These are phyloP conservation scores for Citrullus colocynthis DNA, from an alignment of 306 rosid genomes.

Conservation along the genomic window DNA sequence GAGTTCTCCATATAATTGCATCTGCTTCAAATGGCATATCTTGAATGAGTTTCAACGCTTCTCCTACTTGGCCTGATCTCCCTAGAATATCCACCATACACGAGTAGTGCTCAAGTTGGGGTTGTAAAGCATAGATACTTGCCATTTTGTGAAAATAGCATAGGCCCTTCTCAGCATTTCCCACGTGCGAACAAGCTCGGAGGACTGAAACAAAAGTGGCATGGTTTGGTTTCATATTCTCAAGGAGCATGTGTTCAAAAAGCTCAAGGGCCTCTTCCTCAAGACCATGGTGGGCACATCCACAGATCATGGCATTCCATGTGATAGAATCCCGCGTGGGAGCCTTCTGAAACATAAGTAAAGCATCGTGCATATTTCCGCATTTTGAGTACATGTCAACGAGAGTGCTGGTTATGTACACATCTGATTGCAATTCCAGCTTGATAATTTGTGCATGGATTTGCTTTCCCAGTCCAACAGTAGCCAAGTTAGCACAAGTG, in stretches of 20 bases:
- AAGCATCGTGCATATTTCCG: constrained; percentile 66
- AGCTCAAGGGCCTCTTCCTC: constrained; percentile 61
- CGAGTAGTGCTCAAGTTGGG: constrained; percentile 77
- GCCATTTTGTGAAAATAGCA: constrained; percentile 47
- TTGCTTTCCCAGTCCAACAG: constrained; percentile 77
- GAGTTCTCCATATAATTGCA: constrained; percentile 71
- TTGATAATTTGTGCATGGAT: constrained; percentile 71
- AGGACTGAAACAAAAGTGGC: constrained; percentile 77
- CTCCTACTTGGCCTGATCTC: constrained; percentile 55
- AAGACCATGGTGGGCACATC: constrained; percentile 63
- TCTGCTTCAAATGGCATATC: constrained; percentile 78
- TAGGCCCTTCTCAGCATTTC: constrained; percentile 44
- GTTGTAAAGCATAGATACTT: constrained; percentile 42
- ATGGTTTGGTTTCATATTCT: constrained; percentile 55
- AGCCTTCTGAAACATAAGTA: constrained; percentile 54
- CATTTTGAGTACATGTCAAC: constrained; percentile 90
- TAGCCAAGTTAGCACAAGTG: constrained; percentile 74
- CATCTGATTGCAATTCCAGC: constrained; percentile 57
- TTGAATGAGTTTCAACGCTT: constrained; percentile 55
- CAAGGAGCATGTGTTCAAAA: constrained; percentile 58
- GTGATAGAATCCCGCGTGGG: constrained; percentile 66
- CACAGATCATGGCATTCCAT: constrained; percentile 91
- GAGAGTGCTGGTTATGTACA: constrained; percentile 60
- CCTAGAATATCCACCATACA: constrained; percentile 84
- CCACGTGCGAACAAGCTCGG: constrained; percentile 75